Conservation (phyloP, 2,329 filamentous ascomycete genomes). For the Trichoderma simmonsii region DNA sequence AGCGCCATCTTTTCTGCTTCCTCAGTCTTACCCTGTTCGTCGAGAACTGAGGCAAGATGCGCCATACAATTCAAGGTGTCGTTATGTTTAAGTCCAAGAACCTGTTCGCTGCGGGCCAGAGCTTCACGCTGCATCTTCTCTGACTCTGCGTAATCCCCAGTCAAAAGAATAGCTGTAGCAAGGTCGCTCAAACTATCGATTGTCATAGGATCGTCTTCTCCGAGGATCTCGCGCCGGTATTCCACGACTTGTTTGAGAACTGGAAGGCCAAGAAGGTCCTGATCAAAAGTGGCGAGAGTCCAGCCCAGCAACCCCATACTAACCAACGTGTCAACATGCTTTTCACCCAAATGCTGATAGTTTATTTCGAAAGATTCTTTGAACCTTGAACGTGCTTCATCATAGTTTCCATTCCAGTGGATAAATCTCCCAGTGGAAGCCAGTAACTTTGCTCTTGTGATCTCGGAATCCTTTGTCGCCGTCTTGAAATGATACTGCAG, state of each 20-base stretch:
- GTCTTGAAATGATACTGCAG: slow-evolving; percentile 14
- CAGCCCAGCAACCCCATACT: slow-evolving; percentile 9
- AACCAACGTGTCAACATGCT: slow-evolving; percentile 8
- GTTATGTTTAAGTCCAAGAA: background rate
- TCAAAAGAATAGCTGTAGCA: background rate
- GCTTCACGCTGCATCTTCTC: slow-evolving; percentile 16
- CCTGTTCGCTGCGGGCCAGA: background rate
- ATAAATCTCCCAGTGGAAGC: slow-evolving; percentile 10
- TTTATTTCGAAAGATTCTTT: slow-evolving; percentile 1
- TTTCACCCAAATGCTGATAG: background rate
- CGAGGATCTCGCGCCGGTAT: slow-evolving; percentile 1
- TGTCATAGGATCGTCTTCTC: slow-evolving; percentile 1
- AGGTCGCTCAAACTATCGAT: slow-evolving; percentile 10
- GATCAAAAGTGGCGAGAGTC: background rate
- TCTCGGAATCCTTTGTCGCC: background rate
- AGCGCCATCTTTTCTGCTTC: background rate
- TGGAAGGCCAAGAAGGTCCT: background rate
- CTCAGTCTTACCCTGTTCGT: background rate
- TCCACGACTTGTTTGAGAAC: background rate
- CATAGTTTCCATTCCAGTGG: slow-evolving; percentile 8
- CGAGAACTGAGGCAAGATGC: background rate
- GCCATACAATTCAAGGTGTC: slow-evolving; percentile 11
- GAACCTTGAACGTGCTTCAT: slow-evolving; percentile 8
- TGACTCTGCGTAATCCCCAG: background rate
- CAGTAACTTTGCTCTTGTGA: background rate